These are phyloP conservation scores for Calonectria naviculata DNA, from an alignment of 2,329 filamentous ascomycete species.

Conservation along the genomic window DNA sequence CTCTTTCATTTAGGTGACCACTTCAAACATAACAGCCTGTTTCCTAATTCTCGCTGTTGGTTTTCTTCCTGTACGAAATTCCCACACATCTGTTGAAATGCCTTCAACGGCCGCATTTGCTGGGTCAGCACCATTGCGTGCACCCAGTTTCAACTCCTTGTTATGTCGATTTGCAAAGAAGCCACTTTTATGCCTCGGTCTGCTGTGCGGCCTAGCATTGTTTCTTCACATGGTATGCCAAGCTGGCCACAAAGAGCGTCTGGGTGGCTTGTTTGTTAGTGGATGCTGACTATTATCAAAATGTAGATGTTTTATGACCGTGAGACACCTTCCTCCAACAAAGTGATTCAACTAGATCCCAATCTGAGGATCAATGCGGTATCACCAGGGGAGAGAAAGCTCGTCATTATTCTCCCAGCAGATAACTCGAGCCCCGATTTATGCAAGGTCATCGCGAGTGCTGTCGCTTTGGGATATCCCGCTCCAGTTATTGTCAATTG, in stretches of 20 bases:
- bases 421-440: conserved; percentile 42
- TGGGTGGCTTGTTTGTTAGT: background rate
- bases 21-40: background rate
- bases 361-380: background rate
- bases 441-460: conserved; percentile 43
- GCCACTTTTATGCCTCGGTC: background rate
- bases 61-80: background rate
- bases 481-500: conserved; percentile 46
- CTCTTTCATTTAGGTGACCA: background rate
- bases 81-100: background rate
- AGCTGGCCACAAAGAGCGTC: background rate
- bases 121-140: background rate
- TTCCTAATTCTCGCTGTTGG: background rate
- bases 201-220: background rate
- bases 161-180: background rate
- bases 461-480: conserved; percentile 41
- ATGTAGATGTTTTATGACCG: background rate
- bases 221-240: background rate
- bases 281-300: background rate
- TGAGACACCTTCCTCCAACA: background rate
- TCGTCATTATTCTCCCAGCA: conserved; percentile 37
- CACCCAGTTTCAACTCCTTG: background rate
- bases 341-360: background rate
- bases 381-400: conserved; percentile 29
- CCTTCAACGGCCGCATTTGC: background rate